Evolutionary conservation across 805 yeast genomes (phyloP), one percentile per base, ranked within the genome.

Genomic region (Soucietia sequanensis): DNA sequence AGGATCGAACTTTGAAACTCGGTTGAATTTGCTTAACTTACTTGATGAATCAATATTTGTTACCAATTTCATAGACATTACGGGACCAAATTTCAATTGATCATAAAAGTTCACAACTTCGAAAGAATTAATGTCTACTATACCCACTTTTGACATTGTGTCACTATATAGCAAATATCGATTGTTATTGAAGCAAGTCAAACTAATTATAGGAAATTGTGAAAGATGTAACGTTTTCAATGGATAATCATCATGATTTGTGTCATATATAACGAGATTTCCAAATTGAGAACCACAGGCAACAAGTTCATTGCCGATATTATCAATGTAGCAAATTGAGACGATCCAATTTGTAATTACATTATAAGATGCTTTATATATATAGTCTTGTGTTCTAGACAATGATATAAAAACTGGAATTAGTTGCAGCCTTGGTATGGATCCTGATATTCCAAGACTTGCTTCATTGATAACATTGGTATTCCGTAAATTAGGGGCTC

Each of bases 251-350:
- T 38, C 50, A 9, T 40, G 39, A 8, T 23, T 17, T 2, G 40
- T 31, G 20, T 52, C 40, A 31, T 54, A 58, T 7, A 56, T 33
- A 25, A 50, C 15, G 18, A 62, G 28, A 16, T 44, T 42, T 12
- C 68, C 68, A 43, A 57, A 57, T 34, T 61, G 64, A 3, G 58
- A 51, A 3, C 67, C 68, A 37, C 60, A 52, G 12, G 52, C 43
- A 9, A 61, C 36, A 10, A 40, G 22, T 10, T 38, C 27, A 21
- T 13, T 20, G 12, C n/a, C 27, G 23, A 24, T 27, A 4, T 33
- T 39, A 15, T 38, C 40, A 19, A 46, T 30, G 13, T 46, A 33
- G 32, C 55, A 49, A 6, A 54, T 45, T 3, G 57, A 43, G 5
- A 48, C 46, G 12, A 54, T 42, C 63, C 65, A 57, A 34, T 47